These are phyloP conservation scores for Orychophragmus violaceus DNA, from an alignment of 345 rosid species.

Conservation along the genomic window DNA sequence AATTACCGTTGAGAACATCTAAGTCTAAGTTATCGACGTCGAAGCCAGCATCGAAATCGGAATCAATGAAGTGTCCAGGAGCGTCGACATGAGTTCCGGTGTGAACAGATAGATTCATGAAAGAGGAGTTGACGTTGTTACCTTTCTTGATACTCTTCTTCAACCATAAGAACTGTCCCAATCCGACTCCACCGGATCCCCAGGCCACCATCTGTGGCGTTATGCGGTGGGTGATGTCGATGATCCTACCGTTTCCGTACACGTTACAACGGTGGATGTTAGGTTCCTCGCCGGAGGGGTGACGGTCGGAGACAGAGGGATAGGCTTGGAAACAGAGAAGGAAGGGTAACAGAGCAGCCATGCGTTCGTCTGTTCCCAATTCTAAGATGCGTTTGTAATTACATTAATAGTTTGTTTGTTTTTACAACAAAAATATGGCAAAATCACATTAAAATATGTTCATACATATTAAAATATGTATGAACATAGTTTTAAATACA, in stretches of 20 bases:
- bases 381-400: neutral
- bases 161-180: neutral
- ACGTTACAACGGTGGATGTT: neutral
- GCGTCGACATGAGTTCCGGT: neutral
- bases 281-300: neutral
- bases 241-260: neutral
- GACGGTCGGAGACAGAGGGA: neutral
- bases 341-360: neutral
- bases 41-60: neutral
- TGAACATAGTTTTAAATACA: too few relatives aligned
- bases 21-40: neutral
- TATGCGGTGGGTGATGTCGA: neutral
- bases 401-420: neutral
- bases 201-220: neutral
- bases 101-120: neutral
- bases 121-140: neutral
- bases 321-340: neutral
- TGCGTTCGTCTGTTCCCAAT: neutral
- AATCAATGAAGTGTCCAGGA: neutral
- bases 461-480: too few relatives aligned
- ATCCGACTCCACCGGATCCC: neutral
- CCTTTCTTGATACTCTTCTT: neutral
- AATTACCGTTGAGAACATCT: neutral
- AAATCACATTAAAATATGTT: too few relatives aligned
- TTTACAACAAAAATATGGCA: too few relatives aligned